Base-by-base conservation (phyloP, 2,329 filamentous ascomycete species). In the Epichloe sibirici region DNA sequence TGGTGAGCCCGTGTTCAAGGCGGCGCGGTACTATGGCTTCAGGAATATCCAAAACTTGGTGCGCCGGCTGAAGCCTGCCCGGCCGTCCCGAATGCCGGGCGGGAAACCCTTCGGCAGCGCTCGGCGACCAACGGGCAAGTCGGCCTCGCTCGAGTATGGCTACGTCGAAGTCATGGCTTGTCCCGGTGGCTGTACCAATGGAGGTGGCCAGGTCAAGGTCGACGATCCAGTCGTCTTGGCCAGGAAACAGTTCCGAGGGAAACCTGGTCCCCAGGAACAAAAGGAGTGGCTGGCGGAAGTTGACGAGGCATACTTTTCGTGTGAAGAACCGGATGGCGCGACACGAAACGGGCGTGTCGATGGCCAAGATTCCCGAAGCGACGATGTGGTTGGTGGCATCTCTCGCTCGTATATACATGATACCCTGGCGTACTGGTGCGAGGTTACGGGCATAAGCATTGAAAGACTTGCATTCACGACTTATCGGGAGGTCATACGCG, bases 131-230 rank as follows among this genome's bases (percentile, higher is more conserved):
- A 71, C 67, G 15, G 78, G 71, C 6, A 78, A 78, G 59, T 61
- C 72, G 17, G 65, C 68, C 17, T 63, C 66, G 17, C 69, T 79
- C 6, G 88, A 95, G 38, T 90, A 90, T 66, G 79, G 86, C n/a
- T 97, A 95, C 68, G 87, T 97, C 31, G 93, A 98, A 70, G 93
- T 98, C 54, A 98, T 98, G 93, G 93, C 93, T 13, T 98, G 93
- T 67, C 93, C 93, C 0, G 93, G 93, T n/a, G 93, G 93, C 3
- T 98, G 93, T 71, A 98, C 93, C 51, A 98, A 98, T 62, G 93
- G 93, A 2, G 93, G 93, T 39, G 93, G 93, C 1, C 93, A 98
- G 72, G 84, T 98, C 65, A 95, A 95, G 64, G 81, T 88, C 28
- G 87, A 89, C 51, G 93, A 97, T 65, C 81, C 86, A 6, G 71